Evolutionary conservation across 2,329 filamentous ascomycete genomes (phyloP).

Genomic region (Scleromitrula shiraiana): DNA sequence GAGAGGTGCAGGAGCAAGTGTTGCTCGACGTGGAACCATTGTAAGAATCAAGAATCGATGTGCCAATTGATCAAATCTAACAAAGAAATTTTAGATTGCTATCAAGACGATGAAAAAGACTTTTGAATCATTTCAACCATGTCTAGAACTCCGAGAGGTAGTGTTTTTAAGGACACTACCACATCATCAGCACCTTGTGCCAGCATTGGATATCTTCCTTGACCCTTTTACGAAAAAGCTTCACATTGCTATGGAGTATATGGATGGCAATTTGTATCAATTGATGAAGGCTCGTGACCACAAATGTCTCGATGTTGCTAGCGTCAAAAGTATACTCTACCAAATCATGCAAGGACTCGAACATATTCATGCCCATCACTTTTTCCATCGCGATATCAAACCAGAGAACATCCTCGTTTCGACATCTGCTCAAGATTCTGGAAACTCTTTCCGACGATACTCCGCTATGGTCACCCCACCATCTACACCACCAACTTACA

Average conservation of each 20-base stretch:
- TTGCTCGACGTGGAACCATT: constrained; percentile 85
- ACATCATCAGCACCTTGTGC: constrained; percentile 84
- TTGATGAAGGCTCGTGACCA: constrained; percentile 98
- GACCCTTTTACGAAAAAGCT: constrained; percentile 94
- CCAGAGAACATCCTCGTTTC: constrained; percentile 98
- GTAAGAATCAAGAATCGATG: constrained; percentile 46
- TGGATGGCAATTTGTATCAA: constrained; percentile 98
- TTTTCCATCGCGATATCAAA: constrained; percentile 99
- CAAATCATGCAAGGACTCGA: constrained; percentile 95
- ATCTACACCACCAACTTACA: constrained; percentile 86
- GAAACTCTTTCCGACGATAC: constrained; percentile 84
- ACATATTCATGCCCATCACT: constrained; percentile 93
- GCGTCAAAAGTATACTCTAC: constrained; percentile 95
- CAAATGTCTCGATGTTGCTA: constrained; percentile 81
- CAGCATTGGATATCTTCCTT: constrained; percentile 94
- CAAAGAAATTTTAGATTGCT: constrained; percentile 58
- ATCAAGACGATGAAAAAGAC: constrained; percentile 99
- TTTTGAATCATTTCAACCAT: constrained; percentile 85
- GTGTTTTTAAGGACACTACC: constrained; percentile 91
- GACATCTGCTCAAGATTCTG: constrained; percentile 69
- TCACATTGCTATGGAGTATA: constrained; percentile 98
- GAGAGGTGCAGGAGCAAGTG: constrained; percentile 77
- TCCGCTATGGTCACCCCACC: constrained; percentile 90
- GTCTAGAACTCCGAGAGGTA: constrained; percentile 89
- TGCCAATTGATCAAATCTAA: constrained; percentile 14